A percentile compares a stretch with the other conserved stretches of the same genome.
phyloP scores from a whole-genome alignment of 305 asterid species.

The Fraxinus albicans region DNA sequence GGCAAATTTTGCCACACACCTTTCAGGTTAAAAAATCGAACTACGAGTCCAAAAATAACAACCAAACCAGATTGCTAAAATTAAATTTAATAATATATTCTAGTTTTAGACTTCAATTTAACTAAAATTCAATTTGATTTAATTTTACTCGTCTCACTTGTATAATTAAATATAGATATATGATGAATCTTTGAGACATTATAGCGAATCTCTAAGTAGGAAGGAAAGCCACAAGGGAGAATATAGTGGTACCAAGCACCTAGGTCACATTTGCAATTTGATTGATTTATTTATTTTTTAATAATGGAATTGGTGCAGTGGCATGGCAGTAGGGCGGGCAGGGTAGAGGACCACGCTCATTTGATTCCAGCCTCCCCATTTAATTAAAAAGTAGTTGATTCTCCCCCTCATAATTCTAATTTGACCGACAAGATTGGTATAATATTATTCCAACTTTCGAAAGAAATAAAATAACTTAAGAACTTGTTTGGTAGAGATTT shows the following conservation, averaged over 20 bases:
- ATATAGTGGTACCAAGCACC: not conserved
- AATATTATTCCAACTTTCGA: not conserved
- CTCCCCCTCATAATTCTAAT: not conserved
- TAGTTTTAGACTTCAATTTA: no score
- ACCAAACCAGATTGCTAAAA: no score
- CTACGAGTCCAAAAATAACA: no score
- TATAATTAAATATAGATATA: no score
- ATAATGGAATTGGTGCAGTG: not conserved
- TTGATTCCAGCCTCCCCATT: not conserved
- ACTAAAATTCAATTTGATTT: no score
- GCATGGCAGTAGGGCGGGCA: not conserved
- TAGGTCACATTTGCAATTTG: not conserved
- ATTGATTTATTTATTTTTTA: no score
- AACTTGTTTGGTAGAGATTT: no score
- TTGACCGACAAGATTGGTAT: not conserved
- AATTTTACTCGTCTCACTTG: no score
- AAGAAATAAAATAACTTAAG: not conserved
- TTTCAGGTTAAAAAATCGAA: no score
- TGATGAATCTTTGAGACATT: no score
- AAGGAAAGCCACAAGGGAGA: not conserved
- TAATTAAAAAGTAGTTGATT: not conserved
- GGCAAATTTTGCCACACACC: no score
- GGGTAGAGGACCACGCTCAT: not conserved
- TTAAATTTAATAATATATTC: no score
- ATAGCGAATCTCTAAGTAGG: not conserved